phyloP scores from a whole-genome alignment of 1,284 basidiomycete genomes.

The Malassezia equina region DNA sequence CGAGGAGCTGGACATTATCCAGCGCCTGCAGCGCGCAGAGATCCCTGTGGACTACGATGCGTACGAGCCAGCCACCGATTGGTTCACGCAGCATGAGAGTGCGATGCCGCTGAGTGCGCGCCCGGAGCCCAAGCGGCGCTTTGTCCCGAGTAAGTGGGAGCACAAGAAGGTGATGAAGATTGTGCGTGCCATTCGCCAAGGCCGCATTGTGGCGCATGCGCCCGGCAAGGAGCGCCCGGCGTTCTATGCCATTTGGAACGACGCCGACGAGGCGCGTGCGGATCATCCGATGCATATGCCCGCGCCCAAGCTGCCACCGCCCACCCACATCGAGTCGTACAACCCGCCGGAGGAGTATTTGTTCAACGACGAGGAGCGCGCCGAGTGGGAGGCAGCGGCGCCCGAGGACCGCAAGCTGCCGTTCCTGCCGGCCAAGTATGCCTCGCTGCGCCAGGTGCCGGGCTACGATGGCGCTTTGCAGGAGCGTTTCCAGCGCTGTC shows the following conservation, averaged over 20 bases:
- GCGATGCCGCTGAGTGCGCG: conserved; percentile 80
- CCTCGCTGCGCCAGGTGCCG: conserved; percentile 75
- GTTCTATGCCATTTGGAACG: conserved; percentile 83
- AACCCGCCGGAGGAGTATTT: conserved; percentile 97
- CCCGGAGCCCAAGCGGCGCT: conserved; percentile 90
- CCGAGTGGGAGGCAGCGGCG: conserved; percentile 73
- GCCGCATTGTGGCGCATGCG: conserved; percentile 81
- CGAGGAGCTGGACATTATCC: conserved; percentile 91
- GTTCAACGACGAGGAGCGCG: conserved; percentile 72
- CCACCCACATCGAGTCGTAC: conserved; percentile 88
- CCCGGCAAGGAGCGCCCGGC: conserved; percentile 62
- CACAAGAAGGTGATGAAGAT: conserved; percentile 99
- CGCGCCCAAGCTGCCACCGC: conserved; percentile 80
- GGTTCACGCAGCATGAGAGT: conserved; percentile 94
- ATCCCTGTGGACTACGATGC: conserved; percentile 77
- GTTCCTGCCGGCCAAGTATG: conserved; percentile 79
- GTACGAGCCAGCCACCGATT: conserved; percentile 85
- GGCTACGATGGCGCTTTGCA: conserved; percentile 86
- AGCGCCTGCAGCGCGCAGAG: conserved; percentile 75
- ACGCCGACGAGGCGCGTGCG: conserved; percentile 48
- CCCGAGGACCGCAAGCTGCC: conserved; percentile 83
- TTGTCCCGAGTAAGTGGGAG: conserved; percentile 98
- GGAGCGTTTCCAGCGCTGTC: conserved; percentile 83
- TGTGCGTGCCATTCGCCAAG: conserved; percentile 91
- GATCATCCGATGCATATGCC: conserved; percentile 65